Evolutionary conservation across 2,329 filamentous ascomycete species (phyloP).

Genomic region (Colletotrichum eremochloae): DNA sequence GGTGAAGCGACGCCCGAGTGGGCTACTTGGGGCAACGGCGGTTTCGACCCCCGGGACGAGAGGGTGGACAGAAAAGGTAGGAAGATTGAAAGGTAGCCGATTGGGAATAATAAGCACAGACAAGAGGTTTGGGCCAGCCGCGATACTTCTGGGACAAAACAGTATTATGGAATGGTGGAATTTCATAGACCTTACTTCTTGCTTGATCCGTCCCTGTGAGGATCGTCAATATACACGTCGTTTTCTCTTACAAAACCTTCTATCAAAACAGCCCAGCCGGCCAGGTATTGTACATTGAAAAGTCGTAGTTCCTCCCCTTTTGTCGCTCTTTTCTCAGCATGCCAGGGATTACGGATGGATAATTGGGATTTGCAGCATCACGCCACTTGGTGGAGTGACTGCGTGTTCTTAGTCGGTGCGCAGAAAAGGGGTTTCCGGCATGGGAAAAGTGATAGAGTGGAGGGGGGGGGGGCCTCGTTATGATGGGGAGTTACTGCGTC

Average conservation of each 20-base stretch:
- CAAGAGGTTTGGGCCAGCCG: not conserved
- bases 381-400: constrained; percentile 25
- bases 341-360: constrained; percentile 34
- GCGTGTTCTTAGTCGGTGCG: constrained; percentile 27
- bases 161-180: constrained; percentile 15
- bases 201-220: constrained; percentile 35
- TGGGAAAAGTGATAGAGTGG: constrained; percentile 21
- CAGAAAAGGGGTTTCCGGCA: constrained; percentile 7
- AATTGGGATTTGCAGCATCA: constrained; percentile 20
- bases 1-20: constrained; percentile 87
- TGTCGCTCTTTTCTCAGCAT: constrained; percentile 31
- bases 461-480: constrained; percentile 17
- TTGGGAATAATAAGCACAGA: constrained; percentile 28
- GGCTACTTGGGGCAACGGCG: constrained; percentile 94
- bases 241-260: constrained; percentile 56
- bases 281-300: constrained; percentile 58
- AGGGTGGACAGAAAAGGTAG: constrained; percentile 89
- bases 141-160: not conserved
- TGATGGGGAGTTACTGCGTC: constrained; percentile 15
- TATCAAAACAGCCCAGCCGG: constrained; percentile 54
- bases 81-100: constrained; percentile 62
- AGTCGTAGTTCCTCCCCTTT: constrained; percentile 34
- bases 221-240: constrained; percentile 41
- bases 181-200: constrained; percentile 23
- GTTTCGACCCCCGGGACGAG: constrained; percentile 91